These are phyloP conservation scores for Beauveria sp. DNA, from an alignment of 2,329 filamentous ascomycete species.

Conservation along the genomic window DNA sequence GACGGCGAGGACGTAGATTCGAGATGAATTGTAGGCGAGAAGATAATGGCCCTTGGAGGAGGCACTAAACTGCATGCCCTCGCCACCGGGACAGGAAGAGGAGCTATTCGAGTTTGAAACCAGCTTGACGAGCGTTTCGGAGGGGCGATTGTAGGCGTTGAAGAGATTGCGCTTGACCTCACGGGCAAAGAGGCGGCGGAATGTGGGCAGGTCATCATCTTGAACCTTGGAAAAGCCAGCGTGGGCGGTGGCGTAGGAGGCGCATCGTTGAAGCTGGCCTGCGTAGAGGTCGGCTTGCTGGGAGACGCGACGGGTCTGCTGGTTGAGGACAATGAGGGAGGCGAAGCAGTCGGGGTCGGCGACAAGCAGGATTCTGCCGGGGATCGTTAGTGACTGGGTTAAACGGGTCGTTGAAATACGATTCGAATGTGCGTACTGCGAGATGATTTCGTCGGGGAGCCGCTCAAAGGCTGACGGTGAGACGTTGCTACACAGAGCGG, in stretches of 20 bases:
- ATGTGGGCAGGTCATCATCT: slow-evolving; percentile 45
- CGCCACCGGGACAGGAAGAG: slow-evolving; percentile 72
- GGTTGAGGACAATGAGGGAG: slow-evolving; percentile 57
- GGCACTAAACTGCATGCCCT: slow-evolving; percentile 77
- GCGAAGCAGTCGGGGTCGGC: slow-evolving; percentile 58
- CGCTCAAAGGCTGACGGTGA: slow-evolving; percentile 40
- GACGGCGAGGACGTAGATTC: slow-evolving; percentile 72
- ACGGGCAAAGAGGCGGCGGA: slow-evolving; percentile 59
- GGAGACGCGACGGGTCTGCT: slow-evolving; percentile 57
- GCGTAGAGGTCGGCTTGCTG: slow-evolving; percentile 57
- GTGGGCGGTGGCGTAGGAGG: slow-evolving; percentile 49
- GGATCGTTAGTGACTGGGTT: slow-evolving; percentile 13
- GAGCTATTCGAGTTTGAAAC: slow-evolving; percentile 80
- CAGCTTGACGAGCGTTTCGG: slow-evolving; percentile 65
- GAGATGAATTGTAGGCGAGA: slow-evolving; percentile 76
- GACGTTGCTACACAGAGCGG: slow-evolving; percentile 5
- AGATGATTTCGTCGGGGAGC: slow-evolving; percentile 62
- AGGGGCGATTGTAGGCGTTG: slow-evolving; percentile 65
- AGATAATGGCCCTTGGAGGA: slow-evolving; percentile 69
- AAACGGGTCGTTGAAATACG: background rate
- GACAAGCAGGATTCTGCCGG: slow-evolving; percentile 50
- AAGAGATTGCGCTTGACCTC: slow-evolving; percentile 74
- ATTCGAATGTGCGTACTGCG: slow-evolving; percentile 46
- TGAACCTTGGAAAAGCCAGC: slow-evolving; percentile 28
- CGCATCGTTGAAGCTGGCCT: slow-evolving; percentile 53